Percentiles rank a stretch among this genome's conserved stretches.
phyloP scores from a whole-genome alignment of 2,329 filamentous ascomycete genomes.

The Conoideocrella luteorostrata region DNA sequence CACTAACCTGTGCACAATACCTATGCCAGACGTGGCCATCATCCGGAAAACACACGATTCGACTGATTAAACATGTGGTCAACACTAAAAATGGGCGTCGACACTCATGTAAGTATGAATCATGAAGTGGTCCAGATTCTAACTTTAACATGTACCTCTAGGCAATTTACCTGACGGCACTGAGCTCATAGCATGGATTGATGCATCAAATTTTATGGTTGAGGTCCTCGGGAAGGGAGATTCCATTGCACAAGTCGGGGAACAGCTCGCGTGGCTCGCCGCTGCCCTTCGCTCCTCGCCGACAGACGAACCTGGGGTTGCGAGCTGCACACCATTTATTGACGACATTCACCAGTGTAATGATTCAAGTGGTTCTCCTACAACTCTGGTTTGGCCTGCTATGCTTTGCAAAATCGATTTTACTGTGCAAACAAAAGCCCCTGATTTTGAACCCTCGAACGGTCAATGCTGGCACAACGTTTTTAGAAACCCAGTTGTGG shows the following conservation, averaged over 20 bases:
- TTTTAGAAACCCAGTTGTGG: slow-evolving; percentile 10
- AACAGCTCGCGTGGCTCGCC: slow-evolving; percentile 12
- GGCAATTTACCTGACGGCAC: background rate
- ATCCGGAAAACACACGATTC: background rate
- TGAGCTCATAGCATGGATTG: background rate
- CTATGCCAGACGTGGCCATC: background rate
- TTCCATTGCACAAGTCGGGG: slow-evolving; percentile 7
- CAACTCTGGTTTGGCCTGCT: no score
- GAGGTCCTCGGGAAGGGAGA: background rate
- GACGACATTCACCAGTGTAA: background rate
- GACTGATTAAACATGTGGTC: background rate
- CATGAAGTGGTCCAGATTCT: no score
- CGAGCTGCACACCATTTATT: background rate
- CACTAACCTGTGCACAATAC: background rate
- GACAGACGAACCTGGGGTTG: background rate
- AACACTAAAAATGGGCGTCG: background rate
- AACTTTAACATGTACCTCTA: background rate
- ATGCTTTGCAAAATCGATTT: background rate
- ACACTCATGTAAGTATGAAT: background rate
- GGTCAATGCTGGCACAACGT: slow-evolving; percentile 11
- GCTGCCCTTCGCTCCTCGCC: slow-evolving; percentile 9
- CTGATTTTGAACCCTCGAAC: background rate
- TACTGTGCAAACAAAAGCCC: background rate
- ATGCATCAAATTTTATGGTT: background rate
- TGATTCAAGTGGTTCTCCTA: background rate